A percentile compares a stretch with the other conserved stretches of the same genome.
Conservation (phyloP, 2,329 filamentous ascomycete genomes). For the Alternaria tenuissima region DNA sequence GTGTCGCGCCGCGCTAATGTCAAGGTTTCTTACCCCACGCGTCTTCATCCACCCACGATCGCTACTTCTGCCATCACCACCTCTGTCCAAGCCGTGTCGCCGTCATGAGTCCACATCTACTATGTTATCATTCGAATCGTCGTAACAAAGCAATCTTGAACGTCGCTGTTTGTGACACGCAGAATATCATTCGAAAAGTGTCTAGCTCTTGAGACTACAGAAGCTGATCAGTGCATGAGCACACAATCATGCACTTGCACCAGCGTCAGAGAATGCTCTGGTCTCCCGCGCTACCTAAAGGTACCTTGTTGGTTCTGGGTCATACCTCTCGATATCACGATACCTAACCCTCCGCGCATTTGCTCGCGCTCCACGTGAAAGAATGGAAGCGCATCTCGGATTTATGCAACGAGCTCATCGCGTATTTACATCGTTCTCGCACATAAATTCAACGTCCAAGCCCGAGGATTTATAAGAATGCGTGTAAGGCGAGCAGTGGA, state of each 20-base stretch:
- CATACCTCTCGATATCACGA: neutral
- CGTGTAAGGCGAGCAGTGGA: neutral
- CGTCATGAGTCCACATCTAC: neutral
- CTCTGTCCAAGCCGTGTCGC: neutral
- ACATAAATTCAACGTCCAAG: neutral
- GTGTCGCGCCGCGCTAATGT: constrained; percentile 1
- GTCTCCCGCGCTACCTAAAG: neutral
- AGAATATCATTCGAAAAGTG: neutral
- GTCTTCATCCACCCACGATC: neutral
- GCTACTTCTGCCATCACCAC: neutral
- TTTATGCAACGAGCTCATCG: neutral
- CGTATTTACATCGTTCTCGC: neutral
- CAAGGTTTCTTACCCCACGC: constrained; percentile 12
- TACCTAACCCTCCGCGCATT: neutral
- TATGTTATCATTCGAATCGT: neutral
- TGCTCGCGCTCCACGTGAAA: neutral
- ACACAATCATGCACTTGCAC: neutral
- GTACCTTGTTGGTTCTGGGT: neutral
- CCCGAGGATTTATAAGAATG: neutral
- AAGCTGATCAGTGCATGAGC: neutral
- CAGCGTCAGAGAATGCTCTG: neutral
- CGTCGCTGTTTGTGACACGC: neutral
- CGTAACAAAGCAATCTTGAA: neutral
- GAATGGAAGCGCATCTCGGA: neutral
- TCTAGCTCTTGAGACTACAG: neutral